Evolutionary conservation across 2,329 filamentous ascomycete genomes (phyloP).

Genomic region (Diaporthe citriasiana): DNA sequence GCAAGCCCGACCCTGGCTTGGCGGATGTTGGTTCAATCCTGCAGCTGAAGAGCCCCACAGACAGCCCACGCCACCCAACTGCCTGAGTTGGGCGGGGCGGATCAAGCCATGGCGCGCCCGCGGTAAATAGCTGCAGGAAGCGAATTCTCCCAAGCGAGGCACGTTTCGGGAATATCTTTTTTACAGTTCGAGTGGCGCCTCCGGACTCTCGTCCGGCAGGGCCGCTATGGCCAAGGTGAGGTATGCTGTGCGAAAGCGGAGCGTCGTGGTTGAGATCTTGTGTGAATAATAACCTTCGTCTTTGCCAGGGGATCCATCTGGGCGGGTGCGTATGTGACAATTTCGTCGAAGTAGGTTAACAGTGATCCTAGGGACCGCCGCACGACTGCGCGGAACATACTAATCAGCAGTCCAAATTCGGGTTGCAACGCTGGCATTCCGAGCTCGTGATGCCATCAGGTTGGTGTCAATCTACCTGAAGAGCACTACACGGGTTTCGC

Average conservation of each 20-base stretch:
- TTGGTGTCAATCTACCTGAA: neutral
- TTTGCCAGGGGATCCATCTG: neutral
- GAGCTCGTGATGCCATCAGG: neutral
- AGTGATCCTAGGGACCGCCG: neutral
- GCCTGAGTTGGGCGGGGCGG: constrained; percentile 37
- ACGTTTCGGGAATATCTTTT: neutral
- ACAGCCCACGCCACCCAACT: constrained; percentile 32
- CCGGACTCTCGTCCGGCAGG: neutral
- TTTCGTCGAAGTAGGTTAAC: neutral
- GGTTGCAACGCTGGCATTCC: neutral
- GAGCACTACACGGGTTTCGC: neutral
- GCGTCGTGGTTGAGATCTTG: neutral
- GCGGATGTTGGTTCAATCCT: constrained; percentile 22
- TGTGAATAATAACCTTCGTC: neutral
- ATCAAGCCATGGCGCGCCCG: constrained; percentile 6
- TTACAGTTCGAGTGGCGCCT: constrained; percentile 10
- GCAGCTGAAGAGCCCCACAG: constrained; percentile 7
- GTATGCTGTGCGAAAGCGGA: constrained; percentile 11
- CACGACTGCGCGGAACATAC: neutral
- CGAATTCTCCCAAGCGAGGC: constrained; percentile 30
- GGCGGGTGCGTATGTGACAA: neutral
- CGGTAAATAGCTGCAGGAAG: constrained; percentile 7
- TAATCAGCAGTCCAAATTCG: neutral
- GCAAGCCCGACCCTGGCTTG: constrained; percentile 22
- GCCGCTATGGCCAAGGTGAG: neutral